Evolutionary conservation across 345 rosid genomes (phyloP).

Genomic region (Sapria himalayana): DNA sequence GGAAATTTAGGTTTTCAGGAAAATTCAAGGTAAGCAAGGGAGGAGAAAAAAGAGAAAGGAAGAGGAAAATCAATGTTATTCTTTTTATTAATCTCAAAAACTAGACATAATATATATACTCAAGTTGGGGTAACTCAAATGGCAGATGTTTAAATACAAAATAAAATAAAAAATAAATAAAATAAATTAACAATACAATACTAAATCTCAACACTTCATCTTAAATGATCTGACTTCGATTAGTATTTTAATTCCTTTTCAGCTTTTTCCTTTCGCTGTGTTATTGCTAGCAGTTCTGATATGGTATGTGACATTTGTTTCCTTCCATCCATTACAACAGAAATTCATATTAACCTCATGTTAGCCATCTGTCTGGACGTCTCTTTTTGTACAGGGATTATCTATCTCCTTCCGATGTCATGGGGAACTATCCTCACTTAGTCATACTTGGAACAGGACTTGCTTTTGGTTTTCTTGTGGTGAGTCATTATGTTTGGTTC

Average conservation of each 20-base stretch:
- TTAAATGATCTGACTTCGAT: constrained; percentile 4
- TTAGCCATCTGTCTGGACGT: constrained; percentile 6
- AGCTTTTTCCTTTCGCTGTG: constrained; percentile 67
- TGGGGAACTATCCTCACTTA: constrained; percentile 69
- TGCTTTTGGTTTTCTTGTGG: constrained; percentile 98
- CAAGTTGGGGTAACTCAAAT: too few species aligned
- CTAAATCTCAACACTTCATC: too few species aligned
- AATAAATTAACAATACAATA: too few species aligned
- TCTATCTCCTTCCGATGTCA: constrained; percentile 60
- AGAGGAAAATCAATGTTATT: too few species aligned
- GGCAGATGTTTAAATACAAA: too few species aligned
- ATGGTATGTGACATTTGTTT: constrained; percentile 29
- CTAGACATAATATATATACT: too few species aligned
- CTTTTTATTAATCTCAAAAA: too few species aligned
- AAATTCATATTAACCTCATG: constrained; percentile 3
- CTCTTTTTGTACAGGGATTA: constrained; percentile 32
- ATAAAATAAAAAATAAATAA: too few species aligned
- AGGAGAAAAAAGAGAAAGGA: too few species aligned
- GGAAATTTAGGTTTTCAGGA: too few species aligned
- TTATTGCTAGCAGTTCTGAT: constrained; percentile 61
- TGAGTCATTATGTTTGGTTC: constrained; percentile 17
- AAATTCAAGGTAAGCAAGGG: too few species aligned
- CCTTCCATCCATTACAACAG: constrained; percentile 2
- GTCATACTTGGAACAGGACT: constrained; percentile 88
- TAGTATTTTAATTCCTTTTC: constrained; percentile 12